Evolutionary conservation across 2,329 filamentous ascomycete genomes (phyloP).

Genomic region (Parastagonospora nodorum): DNA sequence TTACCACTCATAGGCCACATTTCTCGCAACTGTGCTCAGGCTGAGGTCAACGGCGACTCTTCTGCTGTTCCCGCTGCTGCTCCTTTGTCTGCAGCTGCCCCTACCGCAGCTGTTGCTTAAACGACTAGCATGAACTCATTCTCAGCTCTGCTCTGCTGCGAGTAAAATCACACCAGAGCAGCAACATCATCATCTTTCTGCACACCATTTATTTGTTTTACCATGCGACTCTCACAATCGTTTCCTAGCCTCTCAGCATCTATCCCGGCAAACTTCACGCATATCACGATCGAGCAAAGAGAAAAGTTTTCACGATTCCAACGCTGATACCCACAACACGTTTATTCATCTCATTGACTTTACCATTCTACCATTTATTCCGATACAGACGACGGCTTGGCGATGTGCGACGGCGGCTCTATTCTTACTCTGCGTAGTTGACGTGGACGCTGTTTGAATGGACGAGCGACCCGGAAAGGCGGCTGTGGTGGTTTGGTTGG

Average conservation of each 20-base stretch:
- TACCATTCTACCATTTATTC: slow-evolving; percentile 45
- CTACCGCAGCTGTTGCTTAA: slow-evolving; percentile 49
- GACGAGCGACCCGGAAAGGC: slow-evolving; percentile 27
- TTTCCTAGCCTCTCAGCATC: slow-evolving; percentile 39
- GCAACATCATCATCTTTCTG: slow-evolving; percentile 11
- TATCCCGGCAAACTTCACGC: slow-evolving; percentile 43
- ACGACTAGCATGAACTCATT: slow-evolving; percentile 2
- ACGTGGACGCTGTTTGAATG: not conserved
- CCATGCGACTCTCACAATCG: slow-evolving; percentile 34
- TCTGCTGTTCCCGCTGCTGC: slow-evolving; percentile 25
- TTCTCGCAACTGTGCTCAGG: slow-evolving; percentile 91
- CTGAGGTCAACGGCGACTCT: slow-evolving; percentile 56
- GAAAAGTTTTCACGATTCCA: slow-evolving; percentile 49
- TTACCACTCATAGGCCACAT: slow-evolving; percentile 67
- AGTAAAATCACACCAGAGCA: slow-evolving; percentile 22
- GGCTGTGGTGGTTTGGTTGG: slow-evolving; percentile 33
- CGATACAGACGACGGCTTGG: slow-evolving; percentile 44
- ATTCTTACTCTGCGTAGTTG: too few relatives aligned
- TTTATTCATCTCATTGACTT: slow-evolving; percentile 37
- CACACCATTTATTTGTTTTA: slow-evolving; percentile 15
- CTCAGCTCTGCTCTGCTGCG: slow-evolving; percentile 7
- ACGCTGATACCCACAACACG: slow-evolving; percentile 52
- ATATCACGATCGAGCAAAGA: slow-evolving; percentile 42
- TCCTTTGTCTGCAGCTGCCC: slow-evolving; percentile 46
- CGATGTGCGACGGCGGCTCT: slow-evolving; percentile 35